These are phyloP conservation scores for Tolypocladium sp. DNA, from an alignment of 2,329 filamentous ascomycete species.

Conservation along the genomic window DNA sequence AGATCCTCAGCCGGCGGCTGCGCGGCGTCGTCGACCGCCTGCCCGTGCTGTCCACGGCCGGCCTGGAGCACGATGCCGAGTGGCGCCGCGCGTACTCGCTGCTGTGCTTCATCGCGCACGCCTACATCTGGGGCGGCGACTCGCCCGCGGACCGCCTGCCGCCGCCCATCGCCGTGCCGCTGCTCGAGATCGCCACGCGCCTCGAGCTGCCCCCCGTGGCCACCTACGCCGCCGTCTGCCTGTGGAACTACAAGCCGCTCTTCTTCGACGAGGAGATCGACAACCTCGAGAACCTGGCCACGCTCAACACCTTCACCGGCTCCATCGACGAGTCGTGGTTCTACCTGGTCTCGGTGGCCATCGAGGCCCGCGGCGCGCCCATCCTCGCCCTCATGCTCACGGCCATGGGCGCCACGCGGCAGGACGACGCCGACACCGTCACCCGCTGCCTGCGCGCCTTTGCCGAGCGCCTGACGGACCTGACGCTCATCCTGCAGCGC, in stretches of 20 bases:
- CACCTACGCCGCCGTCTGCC: slow-evolving; percentile 81
- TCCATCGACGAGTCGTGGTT: slow-evolving; percentile 98
- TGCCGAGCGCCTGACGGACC: slow-evolving; percentile 79
- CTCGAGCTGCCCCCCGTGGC: slow-evolving; percentile 88
- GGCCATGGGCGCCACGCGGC: slow-evolving; percentile 72
- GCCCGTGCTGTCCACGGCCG: slow-evolving; percentile 73
- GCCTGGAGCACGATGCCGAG: slow-evolving; percentile 75
- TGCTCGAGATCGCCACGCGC: slow-evolving; percentile 65
- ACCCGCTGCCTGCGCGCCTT: slow-evolving; percentile 70
- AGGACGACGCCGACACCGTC: slow-evolving; percentile 61
- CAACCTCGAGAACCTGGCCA: slow-evolving; percentile 78
- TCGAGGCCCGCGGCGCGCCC: slow-evolving; percentile 83
- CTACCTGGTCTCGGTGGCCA: slow-evolving; percentile 89
- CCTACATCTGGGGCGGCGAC: slow-evolving; percentile 93
- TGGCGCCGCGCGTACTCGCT: slow-evolving; percentile 91
- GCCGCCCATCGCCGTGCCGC: slow-evolving; percentile 71
- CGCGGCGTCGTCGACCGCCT: slow-evolving; percentile 71
- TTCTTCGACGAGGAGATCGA: slow-evolving; percentile 77
- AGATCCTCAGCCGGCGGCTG: slow-evolving; percentile 78
- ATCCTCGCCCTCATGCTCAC: slow-evolving; percentile 82
- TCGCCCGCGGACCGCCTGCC: slow-evolving; percentile 71
- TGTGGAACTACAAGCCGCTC: slow-evolving; percentile 96
- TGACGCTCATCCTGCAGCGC: slow-evolving; percentile 67
- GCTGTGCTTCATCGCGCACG: slow-evolving; percentile 84
- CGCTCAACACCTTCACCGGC: slow-evolving; percentile 84